phyloP scores from a whole-genome alignment of 129 eudicot species.

The Flaveria robusta region DNA sequence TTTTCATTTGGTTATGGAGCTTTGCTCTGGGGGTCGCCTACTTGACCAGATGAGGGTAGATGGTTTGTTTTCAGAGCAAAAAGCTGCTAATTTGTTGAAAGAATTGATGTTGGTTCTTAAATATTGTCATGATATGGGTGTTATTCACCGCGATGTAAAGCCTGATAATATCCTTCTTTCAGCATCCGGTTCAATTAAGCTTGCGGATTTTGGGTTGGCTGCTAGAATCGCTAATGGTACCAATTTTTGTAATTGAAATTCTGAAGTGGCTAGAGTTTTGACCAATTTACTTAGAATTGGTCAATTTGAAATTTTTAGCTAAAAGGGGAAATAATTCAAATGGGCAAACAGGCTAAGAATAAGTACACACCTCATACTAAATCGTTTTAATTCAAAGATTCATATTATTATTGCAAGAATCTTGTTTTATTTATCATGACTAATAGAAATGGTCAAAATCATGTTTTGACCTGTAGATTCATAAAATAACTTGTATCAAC shows the following conservation, averaged over 20 bases:
- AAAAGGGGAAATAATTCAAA: not conserved
- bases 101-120: slow-evolving; percentile 62
- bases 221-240: slow-evolving; percentile 55
- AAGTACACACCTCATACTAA: not conserved
- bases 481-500: not conserved
- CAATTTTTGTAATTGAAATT: not conserved
- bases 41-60: slow-evolving; percentile 55
- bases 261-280: not conserved
- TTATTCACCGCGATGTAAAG: slow-evolving; percentile 59
- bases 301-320: not conserved
- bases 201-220: slow-evolving; percentile 69
- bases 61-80: slow-evolving; percentile 49
- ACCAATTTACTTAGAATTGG: not conserved
- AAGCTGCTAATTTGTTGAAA: slow-evolving; percentile 48
- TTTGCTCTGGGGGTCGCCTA: slow-evolving; percentile 52
- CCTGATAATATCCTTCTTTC: slow-evolving; percentile 58
- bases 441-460: not conserved
- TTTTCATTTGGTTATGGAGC: slow-evolving; percentile 61
- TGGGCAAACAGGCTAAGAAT: not conserved
- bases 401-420: not conserved
- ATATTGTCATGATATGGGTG: slow-evolving; percentile 70
- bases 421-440: not conserved
- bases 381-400: not conserved
- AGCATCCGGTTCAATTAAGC: slow-evolving; percentile 51
- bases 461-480: no score